Base-by-base conservation (phyloP, 2,329 filamentous ascomycete genomes). In the Graphilbum ipis-grandicollis region DNA sequence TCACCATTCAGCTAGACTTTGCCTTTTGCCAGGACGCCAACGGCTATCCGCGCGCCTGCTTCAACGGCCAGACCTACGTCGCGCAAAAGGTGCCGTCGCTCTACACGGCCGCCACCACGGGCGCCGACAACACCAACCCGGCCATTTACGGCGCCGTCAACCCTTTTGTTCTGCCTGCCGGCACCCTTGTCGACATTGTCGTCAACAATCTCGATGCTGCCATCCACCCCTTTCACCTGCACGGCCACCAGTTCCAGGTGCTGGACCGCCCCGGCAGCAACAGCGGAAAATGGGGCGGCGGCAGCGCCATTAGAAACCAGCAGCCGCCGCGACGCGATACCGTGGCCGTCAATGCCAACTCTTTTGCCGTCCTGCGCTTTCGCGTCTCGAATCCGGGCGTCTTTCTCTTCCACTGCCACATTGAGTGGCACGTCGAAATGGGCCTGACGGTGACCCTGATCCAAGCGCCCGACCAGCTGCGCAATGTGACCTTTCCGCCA, bases 61-160 rank as follows among this genome's bases (percentile, higher is more conserved):
- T 75, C 53, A 84, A 82, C 54, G 67, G 70, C 44, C 55, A 72
- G 32, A 75, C 75, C 7, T 84, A 80, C 49, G 65, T 78, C n/a
- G 42, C 52, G 8, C 78, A 78, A 36, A 69, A 73, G 47, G 77
- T 83, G 0, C 79, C 79, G 0, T 71, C 75, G 0, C 58, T 86
- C 6, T 85, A 82, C 60, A 75, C 75, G 3, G 78, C 66, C n/a
- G 62, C 79, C 3, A 72, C 72, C 0, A 57, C 68, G 1, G 67
- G 66, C 5, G 46, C 52, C 1, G 45, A 55, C 47, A 64, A 63
- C 48, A 55, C 51, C 6, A 49, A 66, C 43, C 50, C 57, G 0
- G 25, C 39, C 3, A 52, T 63, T 6, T 66, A 66, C 40, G 63
- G 62, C 18, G 51, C 50, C 29, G 52, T 65, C 33, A 53, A 57